Evolutionary conservation across 2,329 filamentous ascomycete genomes (phyloP), one percentile per base, ranked within the genome.

Genomic region (Ciborinia camelliae): DNA sequence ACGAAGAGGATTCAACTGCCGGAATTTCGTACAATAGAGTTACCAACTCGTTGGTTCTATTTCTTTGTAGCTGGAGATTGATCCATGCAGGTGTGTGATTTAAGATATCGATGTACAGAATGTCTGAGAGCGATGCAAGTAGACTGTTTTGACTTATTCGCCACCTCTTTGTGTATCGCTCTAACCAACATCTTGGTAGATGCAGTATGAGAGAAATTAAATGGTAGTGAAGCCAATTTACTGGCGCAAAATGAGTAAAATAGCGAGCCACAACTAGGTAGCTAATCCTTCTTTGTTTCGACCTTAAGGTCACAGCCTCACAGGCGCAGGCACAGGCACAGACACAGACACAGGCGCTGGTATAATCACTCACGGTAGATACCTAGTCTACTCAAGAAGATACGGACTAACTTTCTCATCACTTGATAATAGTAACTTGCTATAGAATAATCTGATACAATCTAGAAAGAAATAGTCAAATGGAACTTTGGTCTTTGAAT

Each of bases 91-190:
- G 54, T 58, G 54, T 58, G 20, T 45, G 39, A 45, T 45, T 35
- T 58, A 32, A 45, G 28, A 58, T 58, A 30, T 30, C 15, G 39
- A 59, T 59, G 41, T 59, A 47, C 14, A 47, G 41, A 47, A 59
- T 59, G 41, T 37, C 55, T 59, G 41, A 59, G 55, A 59, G 55
- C 41, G 20, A 23, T 18, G 39, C 39, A 32, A 32, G 39, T 37
- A 39, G 32, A 26, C 51, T 54, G 32, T 32, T 35, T 48, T 47
- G 55, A 35, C 30, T 20, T 28, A 30, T 23, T 10, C n/a, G 35
- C 28, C n/a, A 20, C 28, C 15, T 37, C 30, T 48, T 48, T 48
- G 45, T 48, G 45, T 15, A 28, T 15, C 28, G 12, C 23, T 15
- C 45, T 28, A 15, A 26, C 12, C 45, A 3, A 28, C 23, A 15